These are phyloP conservation scores for Penicillium simplicissimum DNA, from an alignment of 495 filamentous ascomycete species.

Conservation along the genomic window DNA sequence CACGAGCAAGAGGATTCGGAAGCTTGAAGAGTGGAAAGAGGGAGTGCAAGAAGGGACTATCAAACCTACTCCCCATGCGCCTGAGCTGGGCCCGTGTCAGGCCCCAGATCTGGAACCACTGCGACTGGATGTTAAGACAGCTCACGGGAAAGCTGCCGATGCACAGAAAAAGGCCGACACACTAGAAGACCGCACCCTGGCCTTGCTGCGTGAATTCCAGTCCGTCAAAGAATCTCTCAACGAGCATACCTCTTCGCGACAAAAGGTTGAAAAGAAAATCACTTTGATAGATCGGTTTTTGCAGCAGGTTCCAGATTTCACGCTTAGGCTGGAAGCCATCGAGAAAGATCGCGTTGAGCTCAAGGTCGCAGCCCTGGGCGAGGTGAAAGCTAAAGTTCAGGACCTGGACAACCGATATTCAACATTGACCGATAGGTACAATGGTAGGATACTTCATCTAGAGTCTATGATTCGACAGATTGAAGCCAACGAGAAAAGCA, in stretches of 20 bases:
- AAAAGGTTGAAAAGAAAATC: not conserved
- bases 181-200: not conserved
- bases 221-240: not conserved
- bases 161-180: not conserved
- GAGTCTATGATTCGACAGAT: not conserved
- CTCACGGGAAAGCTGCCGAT: not conserved
- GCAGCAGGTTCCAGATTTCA: not conserved
- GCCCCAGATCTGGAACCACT: not conserved
- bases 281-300: not conserved
- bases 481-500: not conserved
- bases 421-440: not conserved
- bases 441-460: not conserved
- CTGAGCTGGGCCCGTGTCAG: not conserved
- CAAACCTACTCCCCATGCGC: not conserved
- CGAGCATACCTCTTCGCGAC: not conserved
- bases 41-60: not conserved
- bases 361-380: not conserved
- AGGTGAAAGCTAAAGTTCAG: not conserved
- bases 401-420: not conserved
- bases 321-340: not conserved
- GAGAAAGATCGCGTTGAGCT: not conserved
- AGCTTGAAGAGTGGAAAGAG: constrained; percentile 4
- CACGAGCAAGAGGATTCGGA: not conserved
- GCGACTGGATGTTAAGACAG: not conserved
- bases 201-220: not conserved